These are phyloP conservation scores for Staphylotrichum longicolle DNA, from an alignment of 495 filamentous ascomycete species.

Conservation along the genomic window DNA sequence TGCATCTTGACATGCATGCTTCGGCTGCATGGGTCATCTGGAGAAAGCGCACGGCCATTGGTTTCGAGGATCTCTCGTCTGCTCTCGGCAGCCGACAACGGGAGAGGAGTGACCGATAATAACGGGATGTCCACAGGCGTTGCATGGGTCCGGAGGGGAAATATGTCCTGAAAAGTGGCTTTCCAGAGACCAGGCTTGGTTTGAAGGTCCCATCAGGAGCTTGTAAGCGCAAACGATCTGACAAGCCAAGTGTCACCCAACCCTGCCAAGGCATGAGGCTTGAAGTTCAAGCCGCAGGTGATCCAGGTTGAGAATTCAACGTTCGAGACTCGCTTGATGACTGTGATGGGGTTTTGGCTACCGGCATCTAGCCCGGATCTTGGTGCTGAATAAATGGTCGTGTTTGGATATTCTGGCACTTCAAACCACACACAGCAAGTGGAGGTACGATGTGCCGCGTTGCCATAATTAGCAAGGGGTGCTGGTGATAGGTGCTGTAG, in stretches of 20 bases:
- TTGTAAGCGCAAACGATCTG: neutral
- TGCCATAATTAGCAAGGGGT: conserved; percentile 15
- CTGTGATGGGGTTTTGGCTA: neutral
- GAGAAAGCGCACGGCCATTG: conserved; percentile 16
- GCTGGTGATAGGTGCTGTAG: neutral
- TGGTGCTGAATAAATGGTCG: neutral
- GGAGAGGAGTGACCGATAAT: neutral
- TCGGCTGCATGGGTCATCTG: conserved; percentile 25
- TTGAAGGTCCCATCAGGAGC: neutral
- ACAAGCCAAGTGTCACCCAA: neutral
- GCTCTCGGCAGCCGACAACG: conserved; percentile 14
- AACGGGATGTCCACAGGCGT: neutral
- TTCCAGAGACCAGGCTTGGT: neutral
- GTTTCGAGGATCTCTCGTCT: conserved; percentile 11
- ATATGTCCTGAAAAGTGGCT: neutral
- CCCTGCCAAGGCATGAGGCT: neutral
- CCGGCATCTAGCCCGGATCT: neutral
- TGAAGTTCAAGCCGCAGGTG: too few relatives aligned
- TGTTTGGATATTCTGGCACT: neutral
- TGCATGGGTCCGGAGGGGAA: neutral
- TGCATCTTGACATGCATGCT: conserved; percentile 25
- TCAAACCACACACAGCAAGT: neutral
- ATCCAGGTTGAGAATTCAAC: too few relatives aligned
- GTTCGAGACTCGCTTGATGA: neutral
- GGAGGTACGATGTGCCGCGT: neutral